These are phyloP conservation scores for Trifolium fragiferum DNA, from an alignment of 306 rosid species.

Conservation along the genomic window DNA sequence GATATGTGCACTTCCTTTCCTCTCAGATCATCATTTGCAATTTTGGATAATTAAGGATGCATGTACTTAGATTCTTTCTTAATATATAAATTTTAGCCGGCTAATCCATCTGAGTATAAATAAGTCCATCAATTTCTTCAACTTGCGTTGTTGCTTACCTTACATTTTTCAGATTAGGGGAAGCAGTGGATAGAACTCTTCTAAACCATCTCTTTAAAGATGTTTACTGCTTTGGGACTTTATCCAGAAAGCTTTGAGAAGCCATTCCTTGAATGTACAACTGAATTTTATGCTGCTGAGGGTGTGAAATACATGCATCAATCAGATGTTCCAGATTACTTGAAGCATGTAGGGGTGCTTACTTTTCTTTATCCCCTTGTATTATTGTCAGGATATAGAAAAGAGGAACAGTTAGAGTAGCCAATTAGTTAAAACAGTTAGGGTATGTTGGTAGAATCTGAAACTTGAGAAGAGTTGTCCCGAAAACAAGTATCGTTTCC, in stretches of 20 bases:
- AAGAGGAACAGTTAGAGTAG: background rate
- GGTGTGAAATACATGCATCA: constrained; percentile 98
- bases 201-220: constrained; percentile 96
- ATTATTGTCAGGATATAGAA: background rate
- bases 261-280: constrained; percentile 91
- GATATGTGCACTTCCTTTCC: background rate
- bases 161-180: constrained; percentile 77
- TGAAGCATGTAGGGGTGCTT: constrained; percentile 98
- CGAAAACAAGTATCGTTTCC: constrained; percentile 46
- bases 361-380: constrained; percentile 36
- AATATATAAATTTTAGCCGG: constrained; percentile 15
- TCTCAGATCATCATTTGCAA: constrained; percentile 25
- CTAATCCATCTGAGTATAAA: constrained; percentile 23
- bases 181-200: constrained; percentile 92
- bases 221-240: constrained; percentile 96
- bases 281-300: constrained; percentile 97
- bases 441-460: constrained; percentile 35
- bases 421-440: constrained; percentile 5
- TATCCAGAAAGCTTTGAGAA: constrained; percentile 95
- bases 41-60: no score
- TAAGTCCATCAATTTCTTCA: constrained; percentile 14
- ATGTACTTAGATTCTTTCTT: constrained; percentile 16
- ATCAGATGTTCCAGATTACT: constrained; percentile 95
- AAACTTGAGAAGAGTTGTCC: constrained; percentile 55
- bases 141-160: constrained; percentile 26